Evolutionary conservation across 345 rosid species (phyloP).

Genomic region (Citrus glauca): DNA sequence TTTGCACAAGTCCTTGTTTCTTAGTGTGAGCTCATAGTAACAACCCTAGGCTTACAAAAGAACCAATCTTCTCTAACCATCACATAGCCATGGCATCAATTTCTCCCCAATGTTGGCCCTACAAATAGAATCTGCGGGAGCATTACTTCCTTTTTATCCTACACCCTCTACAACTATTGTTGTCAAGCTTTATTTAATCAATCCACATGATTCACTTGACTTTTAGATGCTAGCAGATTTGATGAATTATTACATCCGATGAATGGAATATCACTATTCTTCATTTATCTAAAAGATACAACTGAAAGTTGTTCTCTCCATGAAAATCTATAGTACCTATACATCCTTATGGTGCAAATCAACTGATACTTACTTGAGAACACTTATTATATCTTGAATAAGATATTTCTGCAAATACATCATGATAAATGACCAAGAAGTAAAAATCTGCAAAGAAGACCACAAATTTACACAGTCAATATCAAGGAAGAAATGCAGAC

Average conservation of each 20-base stretch:
- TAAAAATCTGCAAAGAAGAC: slow-evolving; percentile 54
- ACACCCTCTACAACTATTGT: background rate
- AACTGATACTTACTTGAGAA: slow-evolving; percentile 58
- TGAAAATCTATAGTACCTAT: background rate
- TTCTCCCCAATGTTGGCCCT: background rate
- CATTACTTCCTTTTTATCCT: background rate
- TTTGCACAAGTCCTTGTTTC: background rate
- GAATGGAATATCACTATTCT: background rate
- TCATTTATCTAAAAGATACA: background rate
- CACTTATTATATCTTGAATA: slow-evolving; percentile 33
- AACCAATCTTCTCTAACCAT: background rate
- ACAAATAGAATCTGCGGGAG: background rate
- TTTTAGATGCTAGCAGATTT: background rate
- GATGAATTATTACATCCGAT: background rate
- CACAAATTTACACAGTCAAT: background rate
- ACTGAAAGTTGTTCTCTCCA: background rate
- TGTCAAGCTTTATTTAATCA: background rate
- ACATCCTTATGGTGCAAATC: background rate
- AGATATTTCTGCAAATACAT: slow-evolving; percentile 73
- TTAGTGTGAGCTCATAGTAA: background rate
- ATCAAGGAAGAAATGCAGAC: background rate
- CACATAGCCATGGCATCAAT: background rate
- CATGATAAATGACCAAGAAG: slow-evolving; percentile 65
- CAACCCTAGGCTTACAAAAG: background rate
- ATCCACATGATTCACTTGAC: background rate